These are phyloP conservation scores for Trapa incisa DNA, from an alignment of 345 rosid species.

Conservation along the genomic window DNA sequence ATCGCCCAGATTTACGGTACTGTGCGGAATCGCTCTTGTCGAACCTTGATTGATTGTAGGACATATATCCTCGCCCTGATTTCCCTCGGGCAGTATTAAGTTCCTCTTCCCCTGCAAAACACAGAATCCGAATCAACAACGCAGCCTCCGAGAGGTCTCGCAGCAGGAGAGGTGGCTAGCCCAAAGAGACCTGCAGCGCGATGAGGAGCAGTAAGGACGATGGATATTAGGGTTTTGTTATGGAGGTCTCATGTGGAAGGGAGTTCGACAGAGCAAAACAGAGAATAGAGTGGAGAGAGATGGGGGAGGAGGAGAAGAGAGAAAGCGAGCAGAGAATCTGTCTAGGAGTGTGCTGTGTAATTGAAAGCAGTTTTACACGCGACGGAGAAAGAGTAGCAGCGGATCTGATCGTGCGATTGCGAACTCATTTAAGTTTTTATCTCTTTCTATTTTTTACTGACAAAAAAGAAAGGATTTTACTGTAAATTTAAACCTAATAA, in stretches of 20 bases:
- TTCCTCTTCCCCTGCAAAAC: slow-evolving; percentile 2
- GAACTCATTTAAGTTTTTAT: too few relatives aligned
- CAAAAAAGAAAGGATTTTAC: too few relatives aligned
- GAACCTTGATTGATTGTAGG: slow-evolving; percentile 89
- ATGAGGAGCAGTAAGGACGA: slow-evolving; percentile 3
- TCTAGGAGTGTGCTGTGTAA: neutral
- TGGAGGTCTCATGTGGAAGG: slow-evolving; percentile 29
- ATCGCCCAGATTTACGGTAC: slow-evolving; percentile 65
- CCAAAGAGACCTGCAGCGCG: slow-evolving; percentile 8
- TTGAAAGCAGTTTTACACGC: neutral
- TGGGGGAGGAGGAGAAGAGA: neutral
- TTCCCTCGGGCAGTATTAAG: neutral
- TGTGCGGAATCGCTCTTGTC: slow-evolving; percentile 58
- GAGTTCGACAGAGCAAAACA: slow-evolving; percentile 1
- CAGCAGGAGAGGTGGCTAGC: neutral
- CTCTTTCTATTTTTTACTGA: too few relatives aligned
- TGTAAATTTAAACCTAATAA: too few relatives aligned
- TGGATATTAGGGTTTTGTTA: slow-evolving; percentile 61
- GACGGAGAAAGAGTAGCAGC: neutral
- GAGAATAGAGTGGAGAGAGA: neutral
- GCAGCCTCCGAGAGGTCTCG: neutral
- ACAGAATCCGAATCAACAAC: neutral
- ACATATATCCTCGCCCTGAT: slow-evolving; percentile 41
- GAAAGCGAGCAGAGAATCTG: neutral
- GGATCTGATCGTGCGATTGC: neutral